A percentile compares a stretch with the other conserved stretches of the same genome.
Conservation (phyloP, 495 filamentous ascomycete genomes). For the Penicillium manginii region DNA sequence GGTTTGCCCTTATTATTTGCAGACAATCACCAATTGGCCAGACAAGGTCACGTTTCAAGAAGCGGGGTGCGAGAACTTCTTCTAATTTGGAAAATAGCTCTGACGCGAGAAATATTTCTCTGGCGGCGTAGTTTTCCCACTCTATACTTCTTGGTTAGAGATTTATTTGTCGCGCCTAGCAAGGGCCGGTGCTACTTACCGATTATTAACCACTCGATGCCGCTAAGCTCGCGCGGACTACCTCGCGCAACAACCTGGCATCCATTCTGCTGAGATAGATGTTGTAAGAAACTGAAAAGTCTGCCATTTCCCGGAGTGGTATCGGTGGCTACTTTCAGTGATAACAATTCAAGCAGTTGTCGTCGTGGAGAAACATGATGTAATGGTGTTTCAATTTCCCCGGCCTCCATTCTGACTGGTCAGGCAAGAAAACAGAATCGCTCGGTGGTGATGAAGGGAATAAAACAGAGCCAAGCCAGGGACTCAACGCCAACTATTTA, state of each 20-base stretch:
- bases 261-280: constrained; percentile 3
- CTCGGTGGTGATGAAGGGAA: neutral
- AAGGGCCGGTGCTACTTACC: constrained; percentile 6
- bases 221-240: constrained; percentile 6
- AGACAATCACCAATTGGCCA: neutral
- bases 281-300: constrained; percentile 9
- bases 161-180: constrained; percentile 4
- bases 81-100: constrained; percentile 9
- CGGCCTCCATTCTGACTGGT: neutral
- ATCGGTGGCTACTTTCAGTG: constrained; percentile 10
- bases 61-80: constrained; percentile 11
- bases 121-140: constrained; percentile 1
- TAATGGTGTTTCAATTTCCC: neutral
- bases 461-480: neutral
- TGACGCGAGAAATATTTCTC: constrained; percentile 9
- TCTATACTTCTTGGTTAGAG: constrained; percentile 5
- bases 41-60: constrained; percentile 8
- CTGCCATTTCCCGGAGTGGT: neutral
- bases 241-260: constrained; percentile 8
- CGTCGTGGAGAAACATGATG: neutral
- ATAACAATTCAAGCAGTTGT: constrained; percentile 8
- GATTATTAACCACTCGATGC: constrained; percentile 12
- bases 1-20: constrained; percentile 2
- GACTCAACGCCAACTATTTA: no score
- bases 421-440: neutral